phyloP scores from a whole-genome alignment of 2,329 filamentous ascomycete genomes.

The Ophiocordyceps camponoti-rufipedis region DNA sequence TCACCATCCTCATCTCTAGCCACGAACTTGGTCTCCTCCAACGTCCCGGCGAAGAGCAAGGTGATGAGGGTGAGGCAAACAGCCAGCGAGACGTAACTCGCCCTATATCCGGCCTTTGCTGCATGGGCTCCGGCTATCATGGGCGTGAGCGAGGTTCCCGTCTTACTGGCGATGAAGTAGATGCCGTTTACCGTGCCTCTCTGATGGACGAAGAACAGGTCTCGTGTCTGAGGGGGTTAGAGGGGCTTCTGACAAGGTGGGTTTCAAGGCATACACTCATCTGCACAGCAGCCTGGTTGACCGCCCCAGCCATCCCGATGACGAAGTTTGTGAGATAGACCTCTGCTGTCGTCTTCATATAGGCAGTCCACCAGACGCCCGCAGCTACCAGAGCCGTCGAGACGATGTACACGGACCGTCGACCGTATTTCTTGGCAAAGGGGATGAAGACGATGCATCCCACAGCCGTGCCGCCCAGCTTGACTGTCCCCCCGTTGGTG shows the following conservation, averaged over 20 bases:
- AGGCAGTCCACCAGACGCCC: constrained; percentile 6
- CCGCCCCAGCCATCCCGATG: constrained; percentile 16
- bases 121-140: constrained; percentile 11
- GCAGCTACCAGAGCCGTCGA: constrained; percentile 8
- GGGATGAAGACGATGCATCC: constrained; percentile 17
- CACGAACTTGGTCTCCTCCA: constrained; percentile 12
- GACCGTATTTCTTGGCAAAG: constrained; percentile 14
- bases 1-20: constrained; percentile 3
- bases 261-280: constrained; percentile 12
- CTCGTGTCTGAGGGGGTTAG: constrained; percentile 8
- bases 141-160: constrained; percentile 11
- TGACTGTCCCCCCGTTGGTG: constrained; percentile 9
- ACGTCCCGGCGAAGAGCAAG: constrained; percentile 5
- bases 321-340: constrained; percentile 9
- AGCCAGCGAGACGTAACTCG: constrained; percentile 7
- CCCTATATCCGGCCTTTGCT: constrained; percentile 7
- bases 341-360: constrained; percentile 7
- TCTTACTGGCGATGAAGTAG: constrained; percentile 14
- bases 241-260: background rate
- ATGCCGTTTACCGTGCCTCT: constrained; percentile 12
- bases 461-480: constrained; percentile 12
- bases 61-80: background rate
- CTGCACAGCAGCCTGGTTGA: constrained; percentile 19
- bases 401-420: constrained; percentile 12
- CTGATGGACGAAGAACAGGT: constrained; percentile 14